Percentiles rank a stretch among this genome's conserved stretches.
phyloP scores from a whole-genome alignment of 2,329 filamentous ascomycete species.

The Fusarium heterosporum region DNA sequence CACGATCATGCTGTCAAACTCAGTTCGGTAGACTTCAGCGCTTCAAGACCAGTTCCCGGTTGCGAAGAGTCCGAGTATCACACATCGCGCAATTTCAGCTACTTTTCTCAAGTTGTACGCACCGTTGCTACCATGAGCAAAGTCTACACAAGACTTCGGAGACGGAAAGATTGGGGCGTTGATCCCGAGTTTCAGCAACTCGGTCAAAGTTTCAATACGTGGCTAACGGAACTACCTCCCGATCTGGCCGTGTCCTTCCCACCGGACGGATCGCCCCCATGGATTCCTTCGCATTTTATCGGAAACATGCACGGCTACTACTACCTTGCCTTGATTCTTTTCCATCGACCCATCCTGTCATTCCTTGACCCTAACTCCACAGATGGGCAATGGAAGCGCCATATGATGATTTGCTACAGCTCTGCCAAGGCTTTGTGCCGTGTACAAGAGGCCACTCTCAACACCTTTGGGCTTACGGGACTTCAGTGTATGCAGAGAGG shows the following conservation, averaged over 20 bases:
- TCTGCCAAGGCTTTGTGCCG: constrained; percentile 88
- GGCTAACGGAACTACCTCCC: constrained; percentile 79
- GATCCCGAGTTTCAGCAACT: constrained; percentile 85
- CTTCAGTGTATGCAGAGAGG: constrained; percentile 93
- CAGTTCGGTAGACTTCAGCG: constrained; percentile 79
- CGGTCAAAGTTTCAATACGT: constrained; percentile 80
- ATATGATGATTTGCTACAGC: constrained; percentile 87
- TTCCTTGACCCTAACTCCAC: constrained; percentile 77
- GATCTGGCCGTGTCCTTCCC: constrained; percentile 85
- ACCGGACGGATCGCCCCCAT: constrained; percentile 81
- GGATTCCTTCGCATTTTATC: constrained; percentile 86
- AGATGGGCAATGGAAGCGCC: constrained; percentile 84
- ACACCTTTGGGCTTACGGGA: constrained; percentile 80
- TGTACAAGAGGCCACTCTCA: constrained; percentile 84
- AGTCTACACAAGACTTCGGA: constrained; percentile 78
- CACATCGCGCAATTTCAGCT: constrained; percentile 85
- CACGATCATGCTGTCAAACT: constrained; percentile 81
- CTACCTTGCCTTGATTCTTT: constrained; percentile 84
- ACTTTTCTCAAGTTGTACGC: constrained; percentile 80
- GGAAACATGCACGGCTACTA: constrained; percentile 93
- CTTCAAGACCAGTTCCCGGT: constrained; percentile 72
- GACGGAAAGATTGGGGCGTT: constrained; percentile 85
- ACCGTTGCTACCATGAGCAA: constrained; percentile 83
- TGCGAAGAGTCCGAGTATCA: constrained; percentile 80
- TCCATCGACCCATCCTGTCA: constrained; percentile 86